phyloP scores from a whole-genome alignment of 371 early-diverging fungal species.

The Zopfochytrium polystomum region DNA sequence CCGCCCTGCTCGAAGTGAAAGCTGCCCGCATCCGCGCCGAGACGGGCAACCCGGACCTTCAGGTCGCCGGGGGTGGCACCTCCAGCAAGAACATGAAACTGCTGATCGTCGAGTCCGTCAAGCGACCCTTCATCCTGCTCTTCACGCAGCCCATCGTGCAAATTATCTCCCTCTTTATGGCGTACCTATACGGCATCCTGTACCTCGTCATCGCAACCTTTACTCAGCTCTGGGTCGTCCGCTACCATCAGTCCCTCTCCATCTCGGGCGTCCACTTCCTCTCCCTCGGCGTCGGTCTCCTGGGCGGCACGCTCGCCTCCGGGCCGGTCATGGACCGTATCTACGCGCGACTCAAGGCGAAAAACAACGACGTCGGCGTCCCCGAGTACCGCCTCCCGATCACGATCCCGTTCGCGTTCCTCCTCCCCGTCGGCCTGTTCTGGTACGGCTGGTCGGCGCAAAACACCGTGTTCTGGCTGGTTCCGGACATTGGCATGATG shows the following conservation, averaged over 20 bases:
- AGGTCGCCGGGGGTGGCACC: background rate
- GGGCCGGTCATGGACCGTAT: too few species aligned
- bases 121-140: too few species aligned
- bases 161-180: too few species aligned
- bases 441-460: conserved; percentile 15
- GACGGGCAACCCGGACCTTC: background rate
- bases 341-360: too few species aligned
- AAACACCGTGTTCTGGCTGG: conserved; percentile 17
- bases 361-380: too few species aligned
- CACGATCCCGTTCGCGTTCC: conserved; percentile 5
- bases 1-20: background rate
- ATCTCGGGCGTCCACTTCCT: conserved; percentile 6
- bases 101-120: conserved; percentile 1
- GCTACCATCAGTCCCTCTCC: conserved; percentile 6
- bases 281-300: conserved; percentile 12
- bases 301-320: too few species aligned
- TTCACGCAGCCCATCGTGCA: too few species aligned
- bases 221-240: too few species aligned
- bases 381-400: conserved; percentile 17
- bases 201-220: too few species aligned
- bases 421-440: conserved; percentile 11
- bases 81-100: background rate
- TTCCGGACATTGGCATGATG: too few species aligned
- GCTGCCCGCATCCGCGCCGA: background rate
- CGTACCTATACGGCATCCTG: too few species aligned